A percentile compares a stretch with the other conserved stretches of the same genome.
Evolutionary conservation across 805 yeast genomes (phyloP).

Genomic region (Ogataea kodamae): DNA sequence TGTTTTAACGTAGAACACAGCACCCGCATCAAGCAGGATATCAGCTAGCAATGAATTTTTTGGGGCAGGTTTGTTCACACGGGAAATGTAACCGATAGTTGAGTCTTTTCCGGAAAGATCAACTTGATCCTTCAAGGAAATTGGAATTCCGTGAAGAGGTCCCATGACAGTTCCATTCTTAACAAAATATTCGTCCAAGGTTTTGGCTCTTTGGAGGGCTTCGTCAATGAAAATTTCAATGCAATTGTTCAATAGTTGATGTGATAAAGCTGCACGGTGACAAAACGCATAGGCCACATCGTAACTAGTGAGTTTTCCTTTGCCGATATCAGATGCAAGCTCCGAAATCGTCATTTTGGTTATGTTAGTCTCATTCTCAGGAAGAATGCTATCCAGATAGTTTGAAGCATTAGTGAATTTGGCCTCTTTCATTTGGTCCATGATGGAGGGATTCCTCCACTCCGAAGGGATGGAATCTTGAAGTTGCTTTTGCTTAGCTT

Average conservation of each 20-base stretch:
- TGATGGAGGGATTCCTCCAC: neutral
- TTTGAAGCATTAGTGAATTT: neutral
- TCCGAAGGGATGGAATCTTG: neutral
- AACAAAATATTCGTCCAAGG: constrained; percentile 46
- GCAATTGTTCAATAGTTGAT: constrained; percentile 46
- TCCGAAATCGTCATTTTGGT: neutral
- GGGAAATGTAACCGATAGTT: constrained; percentile 45
- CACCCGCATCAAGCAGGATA: constrained; percentile 43
- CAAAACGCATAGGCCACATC: constrained; percentile 42
- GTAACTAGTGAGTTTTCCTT: neutral
- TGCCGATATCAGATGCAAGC: neutral
- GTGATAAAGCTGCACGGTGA: constrained; percentile 44
- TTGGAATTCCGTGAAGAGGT: constrained; percentile 60
- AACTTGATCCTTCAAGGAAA: constrained; percentile 57
- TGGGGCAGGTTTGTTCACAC: constrained; percentile 1
- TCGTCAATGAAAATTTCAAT: constrained; percentile 44
- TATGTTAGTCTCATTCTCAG: neutral
- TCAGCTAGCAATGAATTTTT: neutral
- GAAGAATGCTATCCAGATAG: neutral
- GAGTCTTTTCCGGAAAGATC: constrained; percentile 47
- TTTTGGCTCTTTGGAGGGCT: constrained; percentile 44
- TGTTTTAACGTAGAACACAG: constrained; percentile 54
- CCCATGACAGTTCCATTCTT: constrained; percentile 46
- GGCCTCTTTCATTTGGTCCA: neutral
- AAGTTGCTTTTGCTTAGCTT: constrained; percentile 9